These are phyloP conservation scores for Talaromyces sp. DNA, from an alignment of 2,329 filamentous ascomycete genomes.

Conservation along the genomic window DNA sequence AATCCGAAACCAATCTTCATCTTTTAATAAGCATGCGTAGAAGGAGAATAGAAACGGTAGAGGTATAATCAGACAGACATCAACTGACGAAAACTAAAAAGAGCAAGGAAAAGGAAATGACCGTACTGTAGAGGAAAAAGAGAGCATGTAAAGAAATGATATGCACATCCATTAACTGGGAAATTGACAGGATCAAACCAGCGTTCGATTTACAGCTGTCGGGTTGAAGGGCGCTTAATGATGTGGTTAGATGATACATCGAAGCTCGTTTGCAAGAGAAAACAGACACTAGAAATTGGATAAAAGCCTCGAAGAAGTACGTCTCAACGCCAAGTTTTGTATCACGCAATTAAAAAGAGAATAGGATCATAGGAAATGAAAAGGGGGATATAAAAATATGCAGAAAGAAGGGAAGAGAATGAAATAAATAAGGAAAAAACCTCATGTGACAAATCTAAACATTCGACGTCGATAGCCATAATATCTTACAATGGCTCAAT, in stretches of 20 bases:
- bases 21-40: not conserved
- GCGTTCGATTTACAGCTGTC: not conserved
- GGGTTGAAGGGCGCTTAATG: not conserved
- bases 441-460: slow-evolving; percentile 15
- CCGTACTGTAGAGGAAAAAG: not conserved
- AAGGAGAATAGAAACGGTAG: not conserved
- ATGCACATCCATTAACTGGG: not conserved
- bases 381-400: slow-evolving; percentile 14
- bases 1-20: not conserved
- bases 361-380: slow-evolving; percentile 10
- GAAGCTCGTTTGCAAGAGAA: slow-evolving; percentile 15
- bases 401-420: slow-evolving; percentile 25
- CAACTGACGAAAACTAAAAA: not conserved
- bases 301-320: slow-evolving; percentile 30
- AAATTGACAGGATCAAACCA: not conserved
- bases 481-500: slow-evolving; percentile 17
- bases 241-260: slow-evolving; percentile 7
- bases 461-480: slow-evolving; percentile 12
- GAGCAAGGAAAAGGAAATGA: not conserved
- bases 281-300: slow-evolving; percentile 22
- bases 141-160: not conserved
- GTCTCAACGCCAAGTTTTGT: slow-evolving; percentile 31
- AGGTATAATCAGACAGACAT: not conserved
- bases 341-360: slow-evolving; percentile 25
- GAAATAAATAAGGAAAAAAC: slow-evolving; percentile 21